Base-by-base conservation (phyloP, 352 stramenopile genomes). In the Globisporangium recalcitrans region DNA sequence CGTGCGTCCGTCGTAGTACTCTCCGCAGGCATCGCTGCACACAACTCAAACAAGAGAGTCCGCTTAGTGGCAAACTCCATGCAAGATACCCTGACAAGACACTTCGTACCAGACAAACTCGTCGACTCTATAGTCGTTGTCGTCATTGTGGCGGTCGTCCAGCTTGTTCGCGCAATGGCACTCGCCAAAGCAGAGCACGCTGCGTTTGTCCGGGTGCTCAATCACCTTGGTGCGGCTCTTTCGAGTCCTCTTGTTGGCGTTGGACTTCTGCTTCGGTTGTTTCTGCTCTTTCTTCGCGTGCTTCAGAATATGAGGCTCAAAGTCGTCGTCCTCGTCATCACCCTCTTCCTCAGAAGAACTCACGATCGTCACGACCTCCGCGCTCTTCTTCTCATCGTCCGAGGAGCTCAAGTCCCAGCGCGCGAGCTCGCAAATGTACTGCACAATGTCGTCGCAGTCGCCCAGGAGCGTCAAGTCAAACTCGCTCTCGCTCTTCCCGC, bases 381-480 rank as follows among this genome's bases (percentile, higher is more conserved):
- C 24, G n/a, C 10, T 54, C 13, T 2, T 10, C 29, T 58, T 6
- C 38, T 52, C 9, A 9, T 34, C 11, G 19, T 21, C 27, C 9
- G 49, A 26, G 26, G 14, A 31, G 31, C 49, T 55, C n/a, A 82
- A 42, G 8, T 68, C 40, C 86, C 86, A 95, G 19, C 71, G 69
- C 48, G 72, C 72, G 64, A 81, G 60, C 2, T 77, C 63, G 51
- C 79, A 90, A 53, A 96, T 69, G 34, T 92, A 80, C 48, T 73
- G 65, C 29, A 91, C 78, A 38, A 94, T 87, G 32, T 74, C 67
- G 57, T 96, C 86, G 52, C 88, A 95, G 60, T 93, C 74, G 8
- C 85, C 86, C 10, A 96, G 64, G 8, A 93, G 70, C 52, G 87
- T 87, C 63, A 94, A 40, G 58, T 96, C 88, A 58, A 96, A 93